Evolutionary conservation across 257 asterid genomes (phyloP), one percentile per base, ranked within the genome.

Genomic region (Solanum chmielewskii): DNA sequence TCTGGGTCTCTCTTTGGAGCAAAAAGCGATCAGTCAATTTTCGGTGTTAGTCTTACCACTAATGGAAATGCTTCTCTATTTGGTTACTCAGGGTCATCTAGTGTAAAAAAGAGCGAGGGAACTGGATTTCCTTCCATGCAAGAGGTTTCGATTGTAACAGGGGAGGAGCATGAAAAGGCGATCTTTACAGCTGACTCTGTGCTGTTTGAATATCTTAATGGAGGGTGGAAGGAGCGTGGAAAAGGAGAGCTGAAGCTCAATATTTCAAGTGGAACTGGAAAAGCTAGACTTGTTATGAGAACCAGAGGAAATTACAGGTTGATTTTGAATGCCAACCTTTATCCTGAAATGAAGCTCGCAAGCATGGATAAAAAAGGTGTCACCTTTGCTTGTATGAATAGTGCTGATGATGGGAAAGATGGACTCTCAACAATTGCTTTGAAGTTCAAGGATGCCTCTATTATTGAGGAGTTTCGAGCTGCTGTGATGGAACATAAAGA

Each of bases 341-440:
- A 91, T 87, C 97, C 99, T 8, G 98, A 97, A 84, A 94, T 95
- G 97, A 95, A 97, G 94, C 92, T 94, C 60, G 93, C 98, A 16
- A 90, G 89, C 85, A 97, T 97, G 99, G 99, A 97, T 56, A 97
- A 97, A 92, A 97, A 91, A 64, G 99, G 99, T 15, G 76, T 97
- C 89, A 95, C 99, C 0, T 97, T 95, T 87, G 98, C 98, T 60
- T 95, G 99, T 41, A 89, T 96, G 86, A 97, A 97, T 76, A 95
- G 96, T 81, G 92, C 93, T 15, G 88, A 89, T 85, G 99, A 95
- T 64, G 96, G 95, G 85, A 94, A 92, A 88, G 93, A 88, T 11
- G 91, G 96, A 9, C 95, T 97, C 60, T 93, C 97, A 42, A 97
- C 99, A 41, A 88, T 92, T 88, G 99, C 99, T 52, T 91, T 97